A percentile compares a stretch with the other conserved stretches of the same genome.
phyloP scores from a whole-genome alignment of 2,329 filamentous ascomycete genomes.

The Aspergillus fructus region DNA sequence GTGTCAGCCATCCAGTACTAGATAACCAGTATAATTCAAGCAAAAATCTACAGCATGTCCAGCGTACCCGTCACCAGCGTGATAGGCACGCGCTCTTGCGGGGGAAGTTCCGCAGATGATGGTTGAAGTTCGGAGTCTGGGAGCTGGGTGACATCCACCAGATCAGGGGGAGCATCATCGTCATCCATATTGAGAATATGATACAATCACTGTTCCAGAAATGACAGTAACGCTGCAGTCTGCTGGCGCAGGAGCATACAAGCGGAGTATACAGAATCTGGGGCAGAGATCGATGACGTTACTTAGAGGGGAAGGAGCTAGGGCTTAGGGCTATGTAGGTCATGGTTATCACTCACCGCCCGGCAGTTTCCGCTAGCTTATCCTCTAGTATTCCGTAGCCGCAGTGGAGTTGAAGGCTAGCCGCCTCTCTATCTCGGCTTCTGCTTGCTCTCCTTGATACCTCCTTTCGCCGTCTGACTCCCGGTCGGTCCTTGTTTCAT shows the following conservation, averaged over 20 bases:
- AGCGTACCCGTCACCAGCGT: slow-evolving; percentile 50
- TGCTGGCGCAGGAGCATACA: background rate
- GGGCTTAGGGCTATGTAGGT: slow-evolving; percentile 36
- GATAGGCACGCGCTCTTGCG: slow-evolving; percentile 47
- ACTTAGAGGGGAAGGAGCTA: slow-evolving; percentile 21
- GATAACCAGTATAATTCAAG: background rate
- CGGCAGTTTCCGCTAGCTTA: slow-evolving; percentile 18
- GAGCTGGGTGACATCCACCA: slow-evolving; percentile 40
- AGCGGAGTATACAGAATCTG: slow-evolving; percentile 6
- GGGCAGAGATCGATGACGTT: slow-evolving; percentile 21
- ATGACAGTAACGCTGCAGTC: background rate
- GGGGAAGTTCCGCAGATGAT: slow-evolving; percentile 24
- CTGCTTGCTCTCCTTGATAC: background rate
- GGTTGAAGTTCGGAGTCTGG: slow-evolving; percentile 28
- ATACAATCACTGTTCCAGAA: background rate
- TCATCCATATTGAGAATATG: slow-evolving; percentile 32
- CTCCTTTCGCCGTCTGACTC: background rate
- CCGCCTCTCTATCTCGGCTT: slow-evolving; percentile 8
- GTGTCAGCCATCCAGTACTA: background rate
- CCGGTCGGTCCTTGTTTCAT: background rate
- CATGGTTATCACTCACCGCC: slow-evolving; percentile 19
- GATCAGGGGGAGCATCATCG: slow-evolving; percentile 45
- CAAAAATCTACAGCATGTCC: slow-evolving; percentile 4
- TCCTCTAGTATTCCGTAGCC: slow-evolving; percentile 14
- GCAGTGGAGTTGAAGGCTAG: slow-evolving; percentile 9